A percentile compares a stretch with the other conserved stretches of the same genome.
Evolutionary conservation across 179 eudicot species (phyloP).

Genomic region (Patellifolia procumbens): DNA sequence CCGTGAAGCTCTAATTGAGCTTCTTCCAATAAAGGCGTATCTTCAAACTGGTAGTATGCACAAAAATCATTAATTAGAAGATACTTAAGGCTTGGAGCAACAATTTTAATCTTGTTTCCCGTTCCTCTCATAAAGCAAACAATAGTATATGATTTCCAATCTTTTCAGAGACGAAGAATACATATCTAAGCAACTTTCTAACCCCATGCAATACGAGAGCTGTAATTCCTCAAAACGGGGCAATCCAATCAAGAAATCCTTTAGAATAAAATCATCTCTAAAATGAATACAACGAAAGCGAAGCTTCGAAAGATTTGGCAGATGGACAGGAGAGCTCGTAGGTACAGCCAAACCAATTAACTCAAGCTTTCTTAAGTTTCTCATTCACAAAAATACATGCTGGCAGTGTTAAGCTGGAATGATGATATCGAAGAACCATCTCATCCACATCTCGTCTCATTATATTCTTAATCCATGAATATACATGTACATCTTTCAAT

Average conservation of each 20-base stretch:
- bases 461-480: too few relatives aligned
- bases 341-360: too few relatives aligned
- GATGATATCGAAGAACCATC: too few relatives aligned
- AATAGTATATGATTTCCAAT: too few relatives aligned
- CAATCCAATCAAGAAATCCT: neutral
- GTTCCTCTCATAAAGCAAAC: too few relatives aligned
- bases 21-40: neutral
- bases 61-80: neutral
- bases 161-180: neutral
- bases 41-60: neutral
- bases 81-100: neutral
- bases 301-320: neutral
- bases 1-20: neutral
- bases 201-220: neutral
- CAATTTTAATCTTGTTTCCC: too few relatives aligned
- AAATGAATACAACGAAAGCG: neutral
- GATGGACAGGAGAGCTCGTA: neutral
- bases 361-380: too few relatives aligned
- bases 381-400: too few relatives aligned
- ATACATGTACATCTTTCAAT: too few relatives aligned
- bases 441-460: too few relatives aligned
- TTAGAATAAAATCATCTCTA: neutral
- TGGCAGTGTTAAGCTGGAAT: too few relatives aligned
- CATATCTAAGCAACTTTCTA: neutral
- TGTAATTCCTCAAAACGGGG: too few relatives aligned